These are phyloP conservation scores for Linum trigynum DNA, from an alignment of 345 rosid genomes.

Conservation along the genomic window DNA sequence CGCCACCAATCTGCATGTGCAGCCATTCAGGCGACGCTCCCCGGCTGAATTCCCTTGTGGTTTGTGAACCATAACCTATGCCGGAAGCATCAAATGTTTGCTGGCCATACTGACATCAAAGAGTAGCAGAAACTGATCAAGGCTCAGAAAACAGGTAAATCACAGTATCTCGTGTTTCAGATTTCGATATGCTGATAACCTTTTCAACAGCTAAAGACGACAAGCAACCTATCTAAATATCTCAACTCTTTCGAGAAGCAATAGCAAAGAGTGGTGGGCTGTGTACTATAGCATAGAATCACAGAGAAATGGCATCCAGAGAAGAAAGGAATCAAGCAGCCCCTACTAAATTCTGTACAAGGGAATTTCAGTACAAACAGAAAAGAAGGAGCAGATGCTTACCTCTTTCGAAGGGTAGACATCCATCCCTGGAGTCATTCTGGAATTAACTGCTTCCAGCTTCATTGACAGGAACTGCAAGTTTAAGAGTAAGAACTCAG, in stretches of 20 bases:
- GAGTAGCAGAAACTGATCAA: not conserved
- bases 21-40: constrained; percentile 80
- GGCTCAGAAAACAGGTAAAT: not conserved
- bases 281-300: not conserved
- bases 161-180: too few species aligned
- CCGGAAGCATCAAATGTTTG: constrained; percentile 48
- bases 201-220: not conserved
- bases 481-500: constrained; percentile 11
- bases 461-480: constrained; percentile 88
- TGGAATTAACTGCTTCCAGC: constrained; percentile 76
- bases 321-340: too few species aligned
- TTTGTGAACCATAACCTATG: constrained; percentile 53
- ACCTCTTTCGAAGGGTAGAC: constrained; percentile 68
- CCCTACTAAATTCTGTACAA: not conserved
- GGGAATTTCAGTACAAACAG: not conserved
- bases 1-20: constrained; percentile 77
- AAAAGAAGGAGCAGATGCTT: constrained; percentile 13
- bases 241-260: not conserved
- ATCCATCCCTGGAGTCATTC: constrained; percentile 53
- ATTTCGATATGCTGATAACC: too few species aligned
- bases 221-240: constrained; percentile 1
- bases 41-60: constrained; percentile 47
- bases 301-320: too few species aligned
- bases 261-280: not conserved
- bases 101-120: constrained; percentile 50